Conservation (phyloP, 495 filamentous ascomycete genomes). For the Neurospora sp. region DNA sequence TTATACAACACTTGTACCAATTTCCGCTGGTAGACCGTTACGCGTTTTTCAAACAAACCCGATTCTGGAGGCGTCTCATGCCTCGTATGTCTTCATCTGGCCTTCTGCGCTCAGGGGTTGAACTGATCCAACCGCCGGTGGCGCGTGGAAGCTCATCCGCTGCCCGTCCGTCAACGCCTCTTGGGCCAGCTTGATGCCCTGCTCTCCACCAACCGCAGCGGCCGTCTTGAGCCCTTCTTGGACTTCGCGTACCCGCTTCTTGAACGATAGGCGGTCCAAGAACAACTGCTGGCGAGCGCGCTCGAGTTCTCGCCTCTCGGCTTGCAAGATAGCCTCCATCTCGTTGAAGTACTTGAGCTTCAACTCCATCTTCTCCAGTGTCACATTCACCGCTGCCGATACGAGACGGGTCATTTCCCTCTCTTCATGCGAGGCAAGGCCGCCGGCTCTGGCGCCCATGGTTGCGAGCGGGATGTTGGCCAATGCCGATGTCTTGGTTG, state of each 20-base stretch:
- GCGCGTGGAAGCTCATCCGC: constrained; percentile 52
- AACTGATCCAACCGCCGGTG: constrained; percentile 35
- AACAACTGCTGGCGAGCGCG: constrained; percentile 85
- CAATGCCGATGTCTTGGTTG: constrained; percentile 47
- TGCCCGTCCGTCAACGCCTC: constrained; percentile 39
- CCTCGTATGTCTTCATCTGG: constrained; percentile 40
- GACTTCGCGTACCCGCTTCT: constrained; percentile 71
- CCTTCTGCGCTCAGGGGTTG: constrained; percentile 61
- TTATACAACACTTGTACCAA: neutral
- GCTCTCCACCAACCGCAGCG: constrained; percentile 47
- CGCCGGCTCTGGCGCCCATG: constrained; percentile 75
- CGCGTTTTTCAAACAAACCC: neutral
- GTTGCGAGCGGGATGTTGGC: constrained; percentile 75
- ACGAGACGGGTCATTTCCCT: constrained; percentile 91
- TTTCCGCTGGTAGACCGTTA: neutral
- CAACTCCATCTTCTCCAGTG: constrained; percentile 71
- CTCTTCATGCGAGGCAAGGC: constrained; percentile 88
- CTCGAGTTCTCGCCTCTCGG: constrained; percentile 87
- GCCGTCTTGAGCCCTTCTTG: constrained; percentile 65
- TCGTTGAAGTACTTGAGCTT: constrained; percentile 91
- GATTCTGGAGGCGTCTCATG: constrained; percentile 16
- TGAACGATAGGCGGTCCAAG: constrained; percentile 80
- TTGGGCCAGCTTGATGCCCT: constrained; percentile 46
- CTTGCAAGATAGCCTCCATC: constrained; percentile 83
- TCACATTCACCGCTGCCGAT: constrained; percentile 74